Evolutionary conservation across 306 rosid species (phyloP).

Genomic region (Dalbergia cultrata): DNA sequence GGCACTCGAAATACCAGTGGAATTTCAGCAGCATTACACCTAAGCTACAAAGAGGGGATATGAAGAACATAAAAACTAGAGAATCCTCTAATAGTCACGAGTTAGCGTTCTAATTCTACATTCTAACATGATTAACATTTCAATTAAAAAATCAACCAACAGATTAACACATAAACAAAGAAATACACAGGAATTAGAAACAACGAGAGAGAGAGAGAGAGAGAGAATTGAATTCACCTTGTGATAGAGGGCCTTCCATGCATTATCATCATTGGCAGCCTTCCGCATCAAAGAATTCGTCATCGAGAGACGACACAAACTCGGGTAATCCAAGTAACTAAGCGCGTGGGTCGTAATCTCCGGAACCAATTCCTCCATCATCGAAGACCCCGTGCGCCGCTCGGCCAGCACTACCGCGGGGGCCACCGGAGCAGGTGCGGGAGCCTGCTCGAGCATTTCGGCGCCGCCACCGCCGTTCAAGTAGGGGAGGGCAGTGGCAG

Average conservation of each 20-base stretch:
- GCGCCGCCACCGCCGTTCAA: conserved; percentile 72
- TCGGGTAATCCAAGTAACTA: conserved; percentile 96
- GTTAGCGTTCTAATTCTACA: not conserved
- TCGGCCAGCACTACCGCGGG: conserved; percentile 54
- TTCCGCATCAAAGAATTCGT: conserved; percentile 94
- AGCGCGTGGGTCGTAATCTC: conserved; percentile 98
- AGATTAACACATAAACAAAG: not conserved
- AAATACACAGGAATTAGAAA: not conserved
- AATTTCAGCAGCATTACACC: conserved; percentile 14
- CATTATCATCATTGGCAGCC: conserved; percentile 97
- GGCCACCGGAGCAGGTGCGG: conserved; percentile 4
- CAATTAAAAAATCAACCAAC: not conserved
- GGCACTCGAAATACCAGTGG: not conserved
- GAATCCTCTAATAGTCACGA: conserved; percentile 2
- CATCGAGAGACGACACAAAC: conserved; percentile 95
- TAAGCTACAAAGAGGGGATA: not conserved
- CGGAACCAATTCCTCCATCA: conserved; percentile 99
- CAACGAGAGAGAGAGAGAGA: not conserved
- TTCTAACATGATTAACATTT: not conserved
- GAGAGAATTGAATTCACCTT: conserved; percentile 64
- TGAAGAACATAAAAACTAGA: not conserved
- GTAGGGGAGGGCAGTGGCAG: conserved; percentile 52
- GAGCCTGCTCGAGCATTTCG: conserved; percentile 58
- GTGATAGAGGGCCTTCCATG: conserved; percentile 98
- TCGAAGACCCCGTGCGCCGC: conserved; percentile 78